These are phyloP conservation scores for Aspergillus aculeatus DNA, from an alignment of 2,329 filamentous ascomycete species.

Conservation along the genomic window DNA sequence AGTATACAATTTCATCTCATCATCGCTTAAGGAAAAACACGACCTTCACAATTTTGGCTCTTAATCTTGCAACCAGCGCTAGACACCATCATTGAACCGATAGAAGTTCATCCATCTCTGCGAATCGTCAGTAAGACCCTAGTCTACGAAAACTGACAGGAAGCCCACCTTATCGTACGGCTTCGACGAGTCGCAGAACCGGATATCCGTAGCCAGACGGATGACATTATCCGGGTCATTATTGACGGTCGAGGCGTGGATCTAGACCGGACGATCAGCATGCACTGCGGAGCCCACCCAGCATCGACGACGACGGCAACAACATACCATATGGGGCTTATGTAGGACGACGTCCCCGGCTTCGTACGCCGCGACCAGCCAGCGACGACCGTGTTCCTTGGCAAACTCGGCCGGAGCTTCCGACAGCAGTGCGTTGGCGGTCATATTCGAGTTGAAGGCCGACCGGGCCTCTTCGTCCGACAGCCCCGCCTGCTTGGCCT, in stretches of 20 bases:
- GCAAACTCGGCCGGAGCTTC: constrained; percentile 50
- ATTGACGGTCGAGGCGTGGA: constrained; percentile 59
- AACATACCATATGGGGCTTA: constrained; percentile 38
- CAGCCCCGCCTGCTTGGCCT: constrained; percentile 51
- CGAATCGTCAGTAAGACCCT: background rate
- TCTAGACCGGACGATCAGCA: constrained; percentile 36
- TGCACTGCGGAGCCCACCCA: too few relatives aligned
- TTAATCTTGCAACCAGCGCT: background rate
- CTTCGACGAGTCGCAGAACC: constrained; percentile 54
- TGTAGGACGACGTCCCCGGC: constrained; percentile 52
- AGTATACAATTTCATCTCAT: too few relatives aligned
- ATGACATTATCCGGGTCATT: constrained; percentile 53
- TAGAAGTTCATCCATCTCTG: constrained; percentile 44
- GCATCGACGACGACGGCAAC: background rate
- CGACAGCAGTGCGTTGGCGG: constrained; percentile 54
- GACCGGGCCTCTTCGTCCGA: constrained; percentile 52
- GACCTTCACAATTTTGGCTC: too few relatives aligned
- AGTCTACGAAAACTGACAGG: too few relatives aligned
- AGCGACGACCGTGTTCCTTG: constrained; percentile 46
- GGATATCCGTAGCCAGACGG: constrained; percentile 56
- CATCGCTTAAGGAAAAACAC: too few relatives aligned
- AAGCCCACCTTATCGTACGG: constrained; percentile 48
- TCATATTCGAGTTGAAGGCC: constrained; percentile 62
- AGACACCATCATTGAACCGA: constrained; percentile 36
- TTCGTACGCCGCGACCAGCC: constrained; percentile 55